Evolutionary conservation across 2,329 filamentous ascomycete genomes (phyloP), one percentile per base, ranked within the genome.

Genomic region (Trichophyton benhamiae): DNA sequence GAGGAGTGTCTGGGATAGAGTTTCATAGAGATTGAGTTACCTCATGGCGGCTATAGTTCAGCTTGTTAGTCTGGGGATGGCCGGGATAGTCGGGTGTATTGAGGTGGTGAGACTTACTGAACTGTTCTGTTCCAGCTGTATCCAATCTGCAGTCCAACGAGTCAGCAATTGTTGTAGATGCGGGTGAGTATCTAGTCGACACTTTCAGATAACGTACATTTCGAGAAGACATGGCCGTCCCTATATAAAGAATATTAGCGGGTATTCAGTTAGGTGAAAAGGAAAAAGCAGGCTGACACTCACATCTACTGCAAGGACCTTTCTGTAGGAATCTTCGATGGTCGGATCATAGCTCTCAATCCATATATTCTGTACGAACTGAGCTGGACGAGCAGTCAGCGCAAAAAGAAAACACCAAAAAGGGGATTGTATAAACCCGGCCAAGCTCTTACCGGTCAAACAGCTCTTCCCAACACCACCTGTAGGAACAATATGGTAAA

Each of bases 331-430:
- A 74, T 92, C 88, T 75, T 92, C 88, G 74, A 92, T 92, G 65
- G 88, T 92, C 49, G 88, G 88, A 76, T 92, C 88, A 72, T 92
- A 92, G 73, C 86, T 89, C 75, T 95, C 90, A 72, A 95, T 92
- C 88, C 90, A 95, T 68, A 95, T 87, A 77, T 94, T 91, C 75
- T 94, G 89, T 59, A 95, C 90, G 70, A 95, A 95, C 80, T 95
- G 90, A 69, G 91, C 90, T 90, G 70, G 69, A 66, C 8, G 22
- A 42, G 59, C 13, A 1, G 48, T 60, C 11, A 13, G 17, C 11
- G 22, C 48, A 27, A 22, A 27, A 22, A 53, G 22, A 7, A 36
- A 3, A 36, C 33, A 36, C 33, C 33, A 36, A 36, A 11, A 36
- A 2, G 8, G 8, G 33, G 8, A 11, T 8, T 3, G 33, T 36